Percentiles rank a stretch among this genome's conserved stretches.
Evolutionary conservation across 176 grass and related monocot genomes (phyloP).

Genomic region (Avena sativa): DNA sequence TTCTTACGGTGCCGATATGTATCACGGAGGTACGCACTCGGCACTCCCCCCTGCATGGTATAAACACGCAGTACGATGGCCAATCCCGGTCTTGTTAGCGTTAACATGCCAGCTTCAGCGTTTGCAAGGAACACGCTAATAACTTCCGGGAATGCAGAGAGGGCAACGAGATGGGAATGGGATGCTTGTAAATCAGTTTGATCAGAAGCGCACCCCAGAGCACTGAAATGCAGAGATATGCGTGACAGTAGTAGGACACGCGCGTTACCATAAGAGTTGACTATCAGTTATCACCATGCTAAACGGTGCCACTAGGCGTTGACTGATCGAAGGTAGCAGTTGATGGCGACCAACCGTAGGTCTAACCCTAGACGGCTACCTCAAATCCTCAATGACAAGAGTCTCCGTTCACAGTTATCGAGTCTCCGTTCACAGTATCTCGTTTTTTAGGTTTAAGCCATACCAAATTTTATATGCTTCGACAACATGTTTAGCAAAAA

Average conservation of each 20-base stretch:
- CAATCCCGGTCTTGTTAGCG: too few relatives aligned
- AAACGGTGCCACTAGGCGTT: neutral
- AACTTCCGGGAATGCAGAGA: too few relatives aligned
- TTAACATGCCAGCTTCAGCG: neutral
- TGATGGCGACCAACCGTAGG: neutral
- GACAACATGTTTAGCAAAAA: too few relatives aligned
- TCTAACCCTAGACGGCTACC: neutral
- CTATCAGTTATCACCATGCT: neutral
- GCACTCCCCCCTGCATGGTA: too few relatives aligned
- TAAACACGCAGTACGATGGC: too few relatives aligned
- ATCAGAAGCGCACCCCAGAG: neutral
- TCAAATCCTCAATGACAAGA: neutral
- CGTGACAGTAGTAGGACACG: neutral
- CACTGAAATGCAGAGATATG: neutral
- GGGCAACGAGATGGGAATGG: neutral
- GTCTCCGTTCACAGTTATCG: too few relatives aligned
- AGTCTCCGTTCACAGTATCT: too few relatives aligned
- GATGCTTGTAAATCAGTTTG: neutral
- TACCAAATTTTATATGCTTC: too few relatives aligned
- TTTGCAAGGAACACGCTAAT: neutral
- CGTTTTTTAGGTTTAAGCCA: too few relatives aligned
- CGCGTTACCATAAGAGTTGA: neutral
- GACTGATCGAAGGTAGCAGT: neutral
- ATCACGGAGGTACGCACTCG: neutral
- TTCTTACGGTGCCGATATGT: neutral